phyloP scores from a whole-genome alignment of 169 alveolate species.

The Eimeria acervulina region DNA sequence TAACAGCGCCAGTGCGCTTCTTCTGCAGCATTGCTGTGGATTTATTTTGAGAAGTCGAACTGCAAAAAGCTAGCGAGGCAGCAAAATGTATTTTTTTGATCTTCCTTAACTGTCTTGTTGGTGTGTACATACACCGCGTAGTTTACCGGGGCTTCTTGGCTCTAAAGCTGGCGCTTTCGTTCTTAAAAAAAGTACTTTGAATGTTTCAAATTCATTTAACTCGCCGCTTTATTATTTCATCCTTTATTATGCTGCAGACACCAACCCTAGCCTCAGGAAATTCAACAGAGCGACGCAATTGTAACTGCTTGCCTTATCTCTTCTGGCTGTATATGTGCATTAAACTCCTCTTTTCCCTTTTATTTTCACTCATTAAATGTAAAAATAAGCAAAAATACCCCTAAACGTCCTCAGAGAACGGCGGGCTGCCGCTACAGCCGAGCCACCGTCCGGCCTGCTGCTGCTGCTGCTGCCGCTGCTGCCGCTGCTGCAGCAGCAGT shows the following conservation, averaged over 20 bases:
- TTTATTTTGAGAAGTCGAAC: too few relatives aligned
- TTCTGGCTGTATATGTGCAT: background rate
- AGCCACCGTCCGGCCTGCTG: conserved; percentile 5
- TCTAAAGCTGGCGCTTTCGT: background rate
- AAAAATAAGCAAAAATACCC: background rate
- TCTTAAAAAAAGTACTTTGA: background rate
- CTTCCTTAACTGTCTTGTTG: too few relatives aligned
- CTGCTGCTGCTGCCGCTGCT: conserved; percentile 2
- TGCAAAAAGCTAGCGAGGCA: too few relatives aligned
- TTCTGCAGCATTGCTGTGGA: too few relatives aligned
- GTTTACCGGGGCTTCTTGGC: conserved; percentile 2
- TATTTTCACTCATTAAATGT: background rate
- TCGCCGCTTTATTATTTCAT: background rate
- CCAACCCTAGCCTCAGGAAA: background rate
- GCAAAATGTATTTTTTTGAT: too few relatives aligned
- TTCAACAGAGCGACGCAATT: background rate
- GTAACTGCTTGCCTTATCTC: too few relatives aligned
- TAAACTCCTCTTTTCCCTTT: background rate
- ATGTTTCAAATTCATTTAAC: background rate
- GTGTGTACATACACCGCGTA: too few relatives aligned
- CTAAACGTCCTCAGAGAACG: background rate
- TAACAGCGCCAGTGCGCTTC: too few relatives aligned
- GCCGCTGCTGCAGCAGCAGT: conserved; percentile 34
- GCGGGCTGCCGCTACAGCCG: conserved; percentile 11
- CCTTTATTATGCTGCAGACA: background rate